A percentile compares a stretch with the other conserved stretches of the same genome.
These are phyloP conservation scores for Clarireedia sp. DNA, from an alignment of 2,329 filamentous ascomycete species.

Conservation along the genomic window DNA sequence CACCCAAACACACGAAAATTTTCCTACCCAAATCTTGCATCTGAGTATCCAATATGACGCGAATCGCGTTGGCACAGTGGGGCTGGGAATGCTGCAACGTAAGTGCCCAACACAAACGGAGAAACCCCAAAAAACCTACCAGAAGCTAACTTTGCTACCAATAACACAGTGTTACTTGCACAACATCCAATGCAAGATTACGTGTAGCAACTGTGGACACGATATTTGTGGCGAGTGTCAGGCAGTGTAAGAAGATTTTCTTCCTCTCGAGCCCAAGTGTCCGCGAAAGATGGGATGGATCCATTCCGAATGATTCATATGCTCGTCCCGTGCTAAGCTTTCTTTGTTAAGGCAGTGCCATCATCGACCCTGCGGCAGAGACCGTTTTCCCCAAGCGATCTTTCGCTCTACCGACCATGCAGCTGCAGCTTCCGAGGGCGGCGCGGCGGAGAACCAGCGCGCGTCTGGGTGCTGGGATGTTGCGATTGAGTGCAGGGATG, in stretches of 20 bases:
- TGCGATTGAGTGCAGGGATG: no score
- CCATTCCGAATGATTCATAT: neutral
- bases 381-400: no score
- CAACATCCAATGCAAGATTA: slow-evolving; percentile 3
- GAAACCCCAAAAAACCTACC: neutral
- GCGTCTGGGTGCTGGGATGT: no score
- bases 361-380: neutral
- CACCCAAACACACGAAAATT: neutral
- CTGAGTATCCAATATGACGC: neutral
- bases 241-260: slow-evolving; percentile 3
- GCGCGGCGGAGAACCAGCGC: no score
- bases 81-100: slow-evolving; percentile 9
- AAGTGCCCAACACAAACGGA: neutral
- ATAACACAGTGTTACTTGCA: slow-evolving; percentile 1
- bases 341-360: neutral
- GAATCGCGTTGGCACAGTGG: neutral
- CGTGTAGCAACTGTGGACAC: slow-evolving; percentile 5
- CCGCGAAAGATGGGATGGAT: neutral
- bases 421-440: no score
- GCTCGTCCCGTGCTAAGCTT: neutral
- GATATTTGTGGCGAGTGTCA: slow-evolving; percentile 4
- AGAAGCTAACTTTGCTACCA: neutral
- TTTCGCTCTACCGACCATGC: no score
- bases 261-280: neutral
- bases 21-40: neutral